Evolutionary conservation across 1,284 basidiomycete species (phyloP).

Genomic region (Boletellus dicymbophilus): DNA sequence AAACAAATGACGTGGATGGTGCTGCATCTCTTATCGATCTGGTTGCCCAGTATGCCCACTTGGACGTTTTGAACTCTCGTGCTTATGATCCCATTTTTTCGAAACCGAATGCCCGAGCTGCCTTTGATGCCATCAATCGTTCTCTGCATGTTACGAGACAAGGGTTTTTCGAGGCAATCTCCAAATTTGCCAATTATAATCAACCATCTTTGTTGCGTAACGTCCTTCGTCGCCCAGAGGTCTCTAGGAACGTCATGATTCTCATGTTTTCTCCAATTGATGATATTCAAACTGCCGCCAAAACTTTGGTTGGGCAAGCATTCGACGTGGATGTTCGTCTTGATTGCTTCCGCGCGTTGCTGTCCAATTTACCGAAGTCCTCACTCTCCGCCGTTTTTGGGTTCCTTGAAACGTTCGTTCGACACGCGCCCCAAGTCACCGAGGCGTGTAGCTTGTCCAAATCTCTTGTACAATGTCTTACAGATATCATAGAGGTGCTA

Average conservation of each 20-base stretch:
- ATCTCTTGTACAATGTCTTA: constrained; percentile 87
- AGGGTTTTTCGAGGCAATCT: constrained; percentile 64
- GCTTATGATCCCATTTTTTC: constrained; percentile 47
- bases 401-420: constrained; percentile 68
- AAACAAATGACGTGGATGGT: constrained; percentile 57
- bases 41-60: constrained; percentile 60
- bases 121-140: constrained; percentile 57
- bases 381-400: constrained; percentile 70
- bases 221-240: constrained; percentile 52
- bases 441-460: constrained; percentile 88
- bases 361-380: constrained; percentile 63
- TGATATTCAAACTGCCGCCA: constrained; percentile 70
- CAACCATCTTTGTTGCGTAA: constrained; percentile 48
- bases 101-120: constrained; percentile 31
- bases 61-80: constrained; percentile 59
- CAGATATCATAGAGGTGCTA: constrained; percentile 87
- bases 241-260: constrained; percentile 58
- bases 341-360: constrained; percentile 81
- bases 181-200: constrained; percentile 61
- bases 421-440: constrained; percentile 62
- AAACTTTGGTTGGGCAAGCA: constrained; percentile 76
- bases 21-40: constrained; percentile 58
- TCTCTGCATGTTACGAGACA: constrained; percentile 56
- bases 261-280: constrained; percentile 84
- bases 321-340: constrained; percentile 85